A percentile compares a stretch with the other conserved stretches of the same genome.
Conservation (phyloP, 805 yeast genomes). For the Pichia manshurica region DNA sequence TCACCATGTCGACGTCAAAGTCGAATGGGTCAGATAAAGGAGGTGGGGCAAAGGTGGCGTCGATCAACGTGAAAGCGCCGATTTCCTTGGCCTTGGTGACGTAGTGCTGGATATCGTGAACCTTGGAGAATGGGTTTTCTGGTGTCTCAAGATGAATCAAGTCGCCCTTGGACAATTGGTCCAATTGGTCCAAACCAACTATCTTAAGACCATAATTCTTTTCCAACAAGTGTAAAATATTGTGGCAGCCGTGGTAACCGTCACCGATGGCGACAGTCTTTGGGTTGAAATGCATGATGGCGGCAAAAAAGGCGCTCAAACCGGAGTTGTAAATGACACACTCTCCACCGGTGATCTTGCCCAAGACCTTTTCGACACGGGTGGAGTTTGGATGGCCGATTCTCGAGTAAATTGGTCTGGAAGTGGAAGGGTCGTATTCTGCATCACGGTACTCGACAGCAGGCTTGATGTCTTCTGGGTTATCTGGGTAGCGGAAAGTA, state of each 20-base stretch:
- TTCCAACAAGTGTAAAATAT: conserved; percentile 55
- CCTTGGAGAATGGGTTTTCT: conserved; percentile 73
- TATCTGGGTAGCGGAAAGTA: conserved; percentile 60
- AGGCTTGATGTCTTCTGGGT: conserved; percentile 51
- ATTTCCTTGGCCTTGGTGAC: conserved; percentile 68
- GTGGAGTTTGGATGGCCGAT: conserved; percentile 66
- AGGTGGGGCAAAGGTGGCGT: conserved; percentile 92
- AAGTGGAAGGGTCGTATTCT: conserved; percentile 18
- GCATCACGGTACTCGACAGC: conserved; percentile 30
- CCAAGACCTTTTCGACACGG: conserved; percentile 61
- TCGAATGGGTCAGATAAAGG: conserved; percentile 78
- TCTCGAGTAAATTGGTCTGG: conserved; percentile 58
- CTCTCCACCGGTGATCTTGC: conserved; percentile 53
- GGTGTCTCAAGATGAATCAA: conserved; percentile 84
- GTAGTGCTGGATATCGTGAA: conserved; percentile 54
- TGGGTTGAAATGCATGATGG: conserved; percentile 66
- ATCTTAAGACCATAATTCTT: conserved; percentile 55
- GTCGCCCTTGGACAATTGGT: conserved; percentile 52
- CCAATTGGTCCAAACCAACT: conserved; percentile 47
- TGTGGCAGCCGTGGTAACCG: conserved; percentile 83
- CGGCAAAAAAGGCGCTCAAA: conserved; percentile 72
- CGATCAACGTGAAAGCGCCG: conserved; percentile 71
- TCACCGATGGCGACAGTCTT: conserved; percentile 65
- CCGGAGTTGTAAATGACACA: conserved; percentile 75
- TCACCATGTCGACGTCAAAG: conserved; percentile 80